Base-by-base conservation (phyloP, 768 basidiomycete genomes). In the Paxillus rubicundulus region DNA sequence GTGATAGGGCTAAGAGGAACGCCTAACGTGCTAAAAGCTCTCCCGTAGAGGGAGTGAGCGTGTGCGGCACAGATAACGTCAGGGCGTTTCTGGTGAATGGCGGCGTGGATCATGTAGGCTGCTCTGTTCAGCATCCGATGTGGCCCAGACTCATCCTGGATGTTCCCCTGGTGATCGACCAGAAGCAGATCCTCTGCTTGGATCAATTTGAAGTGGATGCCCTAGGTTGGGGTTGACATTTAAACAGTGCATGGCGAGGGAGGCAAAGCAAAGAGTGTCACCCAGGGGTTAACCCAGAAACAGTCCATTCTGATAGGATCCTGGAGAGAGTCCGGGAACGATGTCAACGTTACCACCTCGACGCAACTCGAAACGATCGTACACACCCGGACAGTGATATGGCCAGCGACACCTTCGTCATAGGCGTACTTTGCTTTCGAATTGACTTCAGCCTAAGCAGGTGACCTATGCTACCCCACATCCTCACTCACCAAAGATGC, bases 221-320 rank as follows among this genome's bases (percentile, higher is more conserved):
- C 76, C 72, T 75, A 12, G 33, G 39, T 6, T 6, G 4, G 12
- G 9, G 4, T 42, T 32, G 36, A 13, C 24, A 49, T 43, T 42
- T 30, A 41, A 52, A 32, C 36, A 46, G 24, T 16, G 17, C 30
- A 28, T 33, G 12, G 18, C 18, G 24, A 39, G 44, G 18, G 4
- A 37, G 24, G 9, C 17, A 20, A 49, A 39, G 42, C 28, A 21
- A 30, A n/a, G 28, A 47, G 40, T 7, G 64, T 52, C 52, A 73
- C 77, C 54, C 75, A 75, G 2, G 77, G 77, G 53, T 79, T 78
- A 42, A 77, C 75, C 77, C 76, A 79, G 67, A 77, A 77, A 50
- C 72, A 73, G 55, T 74, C 69, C 17, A 70, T 56, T 37, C 63
- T 65, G 49, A 77, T 66, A 17, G 71, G 70, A 54, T 78, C 75